Base-by-base conservation (phyloP, 805 yeast genomes). In the Kazachstania psychrophila region DNA sequence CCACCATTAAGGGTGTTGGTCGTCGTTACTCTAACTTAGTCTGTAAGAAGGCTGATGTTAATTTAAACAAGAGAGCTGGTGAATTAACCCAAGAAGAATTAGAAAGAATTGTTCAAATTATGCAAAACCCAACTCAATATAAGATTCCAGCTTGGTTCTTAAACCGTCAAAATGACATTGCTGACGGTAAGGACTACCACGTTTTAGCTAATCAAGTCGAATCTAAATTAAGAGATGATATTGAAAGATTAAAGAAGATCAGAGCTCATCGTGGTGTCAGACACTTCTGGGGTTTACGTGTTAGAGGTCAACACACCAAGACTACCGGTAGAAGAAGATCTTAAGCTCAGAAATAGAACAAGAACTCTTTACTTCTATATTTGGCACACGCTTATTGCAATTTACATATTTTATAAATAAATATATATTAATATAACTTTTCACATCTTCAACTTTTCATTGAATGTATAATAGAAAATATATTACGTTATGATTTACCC, bases 221-320 rank as follows among this genome's bases (percentile, higher is more conserved):
- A 77, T 84, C 95, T 62, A 92, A 92, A 77, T 84, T 92, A 72
- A 92, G 99, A 85, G 99, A 92, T 69, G 98, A 92, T 68, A 78
- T 92, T 71, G 98, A 92, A 79, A 89, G 97, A 81, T 79, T 92
- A 73, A 94, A 94, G 95, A 92, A 92, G 77, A 92, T 94, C 83
- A 94, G 98, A 81, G 77, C 97, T 66, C 98, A 92, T 92, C 80
- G 97, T 75, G 99, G 99, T 89, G 82, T 92, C 73, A 87, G 99
- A 82, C 99, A 92, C 79, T 88, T 80, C 89, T 92, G 96, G 97
- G 96, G 96, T 70, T 77, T 92, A 70, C 92, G 92, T 79, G 98
- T 94, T 72, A 87, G 98, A 81, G 98, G 98, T 77, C 98, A 92
- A 79, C 99, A 92, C 79, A 92, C 99, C 81, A 92, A 92, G 84